phyloP scores from a whole-genome alignment of 208 protist species.

The Eutreptiella sp. region DNA sequence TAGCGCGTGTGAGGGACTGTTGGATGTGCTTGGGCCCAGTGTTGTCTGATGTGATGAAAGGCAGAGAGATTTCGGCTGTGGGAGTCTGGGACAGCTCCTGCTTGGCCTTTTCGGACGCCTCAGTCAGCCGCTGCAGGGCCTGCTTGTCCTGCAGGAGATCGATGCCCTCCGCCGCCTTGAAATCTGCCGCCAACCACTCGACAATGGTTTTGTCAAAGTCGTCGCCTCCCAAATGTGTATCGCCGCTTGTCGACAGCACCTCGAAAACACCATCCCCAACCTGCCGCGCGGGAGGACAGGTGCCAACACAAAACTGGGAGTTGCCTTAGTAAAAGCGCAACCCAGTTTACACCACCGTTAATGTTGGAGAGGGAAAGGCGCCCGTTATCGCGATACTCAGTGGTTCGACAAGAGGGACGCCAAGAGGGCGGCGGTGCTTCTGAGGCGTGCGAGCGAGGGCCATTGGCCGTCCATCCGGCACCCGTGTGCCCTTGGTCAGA shows the following conservation, averaged over 20 bases:
- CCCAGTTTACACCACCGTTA: no score
- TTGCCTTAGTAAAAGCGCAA: no score
- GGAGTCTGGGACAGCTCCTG: slow-evolving; percentile 62
- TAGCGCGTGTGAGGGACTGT: slow-evolving; percentile 72
- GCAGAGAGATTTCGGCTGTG: slow-evolving; percentile 80
- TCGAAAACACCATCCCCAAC: slow-evolving; percentile 81
- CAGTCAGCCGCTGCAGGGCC: slow-evolving; percentile 61
- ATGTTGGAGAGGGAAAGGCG: no score
- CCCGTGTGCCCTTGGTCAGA: no score
- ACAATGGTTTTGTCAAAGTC: slow-evolving; percentile 89
- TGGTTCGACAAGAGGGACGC: no score
- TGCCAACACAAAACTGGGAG: slow-evolving; percentile 38
- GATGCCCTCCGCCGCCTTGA: slow-evolving; percentile 79
- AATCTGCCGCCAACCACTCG: slow-evolving; percentile 71
- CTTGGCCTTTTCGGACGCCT: slow-evolving; percentile 85
- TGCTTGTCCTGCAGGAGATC: slow-evolving; percentile 13
- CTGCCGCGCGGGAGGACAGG: slow-evolving; percentile 74
- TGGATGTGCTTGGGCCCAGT: slow-evolving; percentile 75
- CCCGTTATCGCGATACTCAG: no score
- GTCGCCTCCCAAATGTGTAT: slow-evolving; percentile 90
- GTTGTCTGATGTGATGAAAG: slow-evolving; percentile 71
- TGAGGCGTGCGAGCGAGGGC: no score
- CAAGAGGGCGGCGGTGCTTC: no score
- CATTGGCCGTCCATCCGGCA: no score
- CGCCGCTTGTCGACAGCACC: slow-evolving; percentile 81